These are phyloP conservation scores for Fragaria vesca DNA, from an alignment of 306 rosid genomes.

Conservation along the genomic window DNA sequence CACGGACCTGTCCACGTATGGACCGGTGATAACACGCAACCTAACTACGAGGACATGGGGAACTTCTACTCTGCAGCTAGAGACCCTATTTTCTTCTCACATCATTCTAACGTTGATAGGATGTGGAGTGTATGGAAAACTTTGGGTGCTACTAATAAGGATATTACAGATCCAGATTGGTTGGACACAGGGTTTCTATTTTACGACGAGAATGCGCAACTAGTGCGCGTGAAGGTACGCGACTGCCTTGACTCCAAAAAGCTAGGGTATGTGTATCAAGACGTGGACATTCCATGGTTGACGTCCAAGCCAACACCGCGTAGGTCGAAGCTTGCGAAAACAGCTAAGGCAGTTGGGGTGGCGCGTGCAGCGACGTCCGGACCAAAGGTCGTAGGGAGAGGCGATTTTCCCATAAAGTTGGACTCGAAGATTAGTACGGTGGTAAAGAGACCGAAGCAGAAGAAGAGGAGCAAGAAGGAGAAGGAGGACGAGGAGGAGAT, in stretches of 20 bases:
- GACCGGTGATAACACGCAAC: conserved; percentile 50
- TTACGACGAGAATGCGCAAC: conserved; percentile 65
- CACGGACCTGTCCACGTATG: conserved; percentile 55
- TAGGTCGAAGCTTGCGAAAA: conserved; percentile 7
- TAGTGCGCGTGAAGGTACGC: conserved; percentile 55
- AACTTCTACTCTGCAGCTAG: conserved; percentile 66
- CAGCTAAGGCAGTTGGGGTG: conserved; percentile 23
- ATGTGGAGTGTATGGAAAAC: conserved; percentile 73
- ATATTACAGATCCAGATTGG: conserved; percentile 52
- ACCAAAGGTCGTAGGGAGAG: neutral
- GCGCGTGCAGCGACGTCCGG: conserved; percentile 40
- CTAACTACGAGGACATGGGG: conserved; percentile 69
- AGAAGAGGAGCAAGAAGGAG: conserved; percentile 43
- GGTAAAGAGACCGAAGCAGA: conserved; percentile 58
- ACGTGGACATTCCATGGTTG: conserved; percentile 66
- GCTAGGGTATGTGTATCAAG: conserved; percentile 62
- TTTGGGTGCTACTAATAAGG: conserved; percentile 37
- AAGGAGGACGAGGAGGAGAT: conserved; percentile 52
- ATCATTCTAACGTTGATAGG: conserved; percentile 69
- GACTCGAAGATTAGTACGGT: conserved; percentile 35
- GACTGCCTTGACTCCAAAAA: conserved; percentile 52
- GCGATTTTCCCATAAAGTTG: conserved; percentile 42
- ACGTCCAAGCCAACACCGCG: conserved; percentile 47
- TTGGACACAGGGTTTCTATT: conserved; percentile 60
- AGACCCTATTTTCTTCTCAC: conserved; percentile 70